Evolutionary conservation across 2,329 filamentous ascomycete genomes (phyloP), one percentile per base, ranked within the genome.

Genomic region (Cercospora brassicicola): DNA sequence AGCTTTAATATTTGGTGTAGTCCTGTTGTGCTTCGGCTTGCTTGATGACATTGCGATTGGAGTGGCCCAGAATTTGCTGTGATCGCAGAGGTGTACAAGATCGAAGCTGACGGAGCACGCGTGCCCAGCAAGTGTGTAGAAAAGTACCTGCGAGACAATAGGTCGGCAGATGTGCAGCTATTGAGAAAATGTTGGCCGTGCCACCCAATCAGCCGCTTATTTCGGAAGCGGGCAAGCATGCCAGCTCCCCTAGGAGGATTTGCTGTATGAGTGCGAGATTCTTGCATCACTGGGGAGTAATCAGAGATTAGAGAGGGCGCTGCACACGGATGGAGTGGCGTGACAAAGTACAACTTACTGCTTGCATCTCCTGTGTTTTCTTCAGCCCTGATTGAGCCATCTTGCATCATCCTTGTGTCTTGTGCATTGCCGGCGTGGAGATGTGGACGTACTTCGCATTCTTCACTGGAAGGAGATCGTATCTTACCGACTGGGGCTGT

Each of bases 1-100:
- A 55, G 64, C 64, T 30, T 65, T 65, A 11, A 65, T 31, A 28
- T 61, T 65, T 6, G 64, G 56, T 13, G 56, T 61, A 6, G 42
- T 33, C 55, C 64, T 60, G 28, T n/a, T 60, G n/a, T 60, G 56
- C 57, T 55, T 60, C 18, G 55, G n/a, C 33, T 61, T 65, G 36
- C 7, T 26, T 42, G 36, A 42, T 13, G 42, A 33, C 56, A 61
- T 60, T 18, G 28, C 36, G 5, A n/a, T 26, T 42, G 23, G 18
- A 59, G 18, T 59, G 30, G 18, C 5, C 31, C 20, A 2, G 11
- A 8, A 23, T 42, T 18, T 3, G 39, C 9, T 36, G 30, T 10
- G 59, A 39, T 53, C 10, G 64, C 28, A n/a, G 39, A 28, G 28
- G 33, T 56, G 48, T 23, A 18, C n/a, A 42, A 10, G 20, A 55